phyloP scores from a whole-genome alignment of 2,329 filamentous ascomycete species.

The Fonsecaea pugnacius region DNA sequence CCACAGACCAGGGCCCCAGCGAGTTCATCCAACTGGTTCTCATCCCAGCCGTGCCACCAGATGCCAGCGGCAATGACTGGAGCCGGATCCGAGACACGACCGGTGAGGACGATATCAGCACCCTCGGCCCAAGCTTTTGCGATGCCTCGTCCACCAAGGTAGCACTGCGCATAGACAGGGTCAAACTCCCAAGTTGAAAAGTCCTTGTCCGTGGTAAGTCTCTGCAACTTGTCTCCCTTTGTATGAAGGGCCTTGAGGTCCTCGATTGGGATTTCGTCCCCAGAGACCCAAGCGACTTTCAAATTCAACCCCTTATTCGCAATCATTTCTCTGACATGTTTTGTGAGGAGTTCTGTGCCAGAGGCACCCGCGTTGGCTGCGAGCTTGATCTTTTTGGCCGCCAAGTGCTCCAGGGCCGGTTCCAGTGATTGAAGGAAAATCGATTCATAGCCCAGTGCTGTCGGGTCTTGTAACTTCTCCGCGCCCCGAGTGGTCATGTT shows the following conservation, averaged over 20 bases:
- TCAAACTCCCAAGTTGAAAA: conserved; percentile 20
- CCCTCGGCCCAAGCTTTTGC: conserved; percentile 39
- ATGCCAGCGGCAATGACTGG: conserved; percentile 36
- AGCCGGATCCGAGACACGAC: conserved; percentile 41
- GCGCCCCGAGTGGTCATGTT: conserved; percentile 38
- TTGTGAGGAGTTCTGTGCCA: conserved; percentile 41
- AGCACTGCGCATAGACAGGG: conserved; percentile 42
- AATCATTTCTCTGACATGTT: conserved; percentile 40
- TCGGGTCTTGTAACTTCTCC: conserved; percentile 34
- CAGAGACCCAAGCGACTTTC: conserved; percentile 47
- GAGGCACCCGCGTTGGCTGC: conserved; percentile 49
- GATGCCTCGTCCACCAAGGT: conserved; percentile 56
- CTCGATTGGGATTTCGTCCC: conserved; percentile 48
- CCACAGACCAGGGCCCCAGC: conserved; percentile 37
- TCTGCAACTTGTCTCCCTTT: conserved; percentile 40
- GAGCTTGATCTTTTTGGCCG: conserved; percentile 44
- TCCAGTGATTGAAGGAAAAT: conserved; percentile 45
- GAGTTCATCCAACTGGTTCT: conserved; percentile 28
- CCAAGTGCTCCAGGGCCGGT: conserved; percentile 46
- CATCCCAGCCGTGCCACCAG: conserved; percentile 34
- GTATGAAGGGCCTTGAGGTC: conserved; percentile 33
- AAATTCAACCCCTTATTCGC: conserved; percentile 39
- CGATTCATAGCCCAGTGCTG: conserved; percentile 36
- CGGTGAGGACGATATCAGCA: conserved; percentile 42
- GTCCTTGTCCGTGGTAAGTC: conserved; percentile 13